These are phyloP conservation scores for Plasmopara halstedii DNA, from an alignment of 352 stramenopile species.

Conservation along the genomic window DNA sequence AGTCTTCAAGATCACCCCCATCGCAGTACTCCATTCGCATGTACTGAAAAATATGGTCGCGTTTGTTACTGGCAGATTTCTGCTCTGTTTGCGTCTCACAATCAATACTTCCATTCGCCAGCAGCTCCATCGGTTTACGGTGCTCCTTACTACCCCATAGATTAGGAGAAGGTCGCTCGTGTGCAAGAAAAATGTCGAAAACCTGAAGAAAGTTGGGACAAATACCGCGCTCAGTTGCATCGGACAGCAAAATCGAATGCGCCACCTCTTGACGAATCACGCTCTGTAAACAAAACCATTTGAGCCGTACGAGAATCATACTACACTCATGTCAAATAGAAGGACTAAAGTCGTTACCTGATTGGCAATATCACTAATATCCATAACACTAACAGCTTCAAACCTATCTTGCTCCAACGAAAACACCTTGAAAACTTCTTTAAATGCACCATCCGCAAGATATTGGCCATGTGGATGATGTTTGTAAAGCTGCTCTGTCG, in stretches of 20 bases:
- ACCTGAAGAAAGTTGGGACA: slow-evolving; percentile 94
- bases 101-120: slow-evolving; percentile 22
- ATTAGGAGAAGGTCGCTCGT: slow-evolving; percentile 39
- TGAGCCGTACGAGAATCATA: neutral
- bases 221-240: slow-evolving; percentile 75
- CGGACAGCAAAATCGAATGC: slow-evolving; percentile 88
- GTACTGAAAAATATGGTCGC: slow-evolving; percentile 84
- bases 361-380: slow-evolving; percentile 86
- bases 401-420: slow-evolving; percentile 43
- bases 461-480: slow-evolving; percentile 63
- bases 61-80: slow-evolving; percentile 5
- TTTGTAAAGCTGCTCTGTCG: slow-evolving; percentile 40
- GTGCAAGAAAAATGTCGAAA: slow-evolving; percentile 87
- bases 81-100: neutral
- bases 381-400: slow-evolving; percentile 87
- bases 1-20: slow-evolving; percentile 94
- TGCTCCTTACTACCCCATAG: slow-evolving; percentile 51
- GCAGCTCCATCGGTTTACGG: slow-evolving; percentile 61
- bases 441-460: slow-evolving; percentile 79
- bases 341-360: slow-evolving; percentile 33
- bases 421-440: slow-evolving; percentile 85
- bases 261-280: slow-evolving; percentile 92
- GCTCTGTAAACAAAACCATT: slow-evolving; percentile 27
- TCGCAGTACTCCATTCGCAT: slow-evolving; percentile 98
- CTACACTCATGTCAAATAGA: neutral